phyloP scores from a whole-genome alignment of 179 eudicot species.

The Amaranthus tricolor region DNA sequence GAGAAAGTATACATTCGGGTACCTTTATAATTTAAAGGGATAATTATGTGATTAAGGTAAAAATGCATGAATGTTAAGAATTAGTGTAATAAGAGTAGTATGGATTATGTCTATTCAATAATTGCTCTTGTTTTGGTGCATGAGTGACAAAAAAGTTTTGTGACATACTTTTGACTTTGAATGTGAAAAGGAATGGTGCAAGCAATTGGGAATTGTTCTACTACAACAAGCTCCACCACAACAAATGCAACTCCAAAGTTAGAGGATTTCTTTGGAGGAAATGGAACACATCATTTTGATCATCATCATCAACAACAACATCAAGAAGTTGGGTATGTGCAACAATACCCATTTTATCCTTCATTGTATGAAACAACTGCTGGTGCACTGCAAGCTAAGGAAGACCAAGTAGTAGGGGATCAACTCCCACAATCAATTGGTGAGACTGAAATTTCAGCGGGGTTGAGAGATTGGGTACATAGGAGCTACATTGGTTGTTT shows the following conservation, averaged over 20 bases:
- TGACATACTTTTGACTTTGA: slow-evolving; percentile 14
- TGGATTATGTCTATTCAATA: no score
- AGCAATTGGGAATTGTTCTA: slow-evolving; percentile 23
- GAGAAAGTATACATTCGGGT: no score
- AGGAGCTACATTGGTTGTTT: slow-evolving; percentile 23
- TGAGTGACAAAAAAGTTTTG: not conserved
- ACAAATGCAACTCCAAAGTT: slow-evolving; percentile 32
- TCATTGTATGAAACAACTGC: slow-evolving; percentile 16
- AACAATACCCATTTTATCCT: slow-evolving; percentile 36
- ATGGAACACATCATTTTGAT: slow-evolving; percentile 24
- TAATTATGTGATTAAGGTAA: no score
- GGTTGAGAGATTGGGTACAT: slow-evolving; percentile 29
- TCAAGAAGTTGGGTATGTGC: slow-evolving; percentile 6
- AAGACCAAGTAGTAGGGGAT: slow-evolving; percentile 12
- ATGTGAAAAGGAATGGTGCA: slow-evolving; percentile 31
- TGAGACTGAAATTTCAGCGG: slow-evolving; percentile 19
- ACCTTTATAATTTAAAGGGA: no score
- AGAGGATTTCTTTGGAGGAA: slow-evolving; percentile 37
- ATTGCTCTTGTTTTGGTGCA: no score
- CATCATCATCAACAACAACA: slow-evolving; percentile 17
- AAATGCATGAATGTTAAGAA: no score
- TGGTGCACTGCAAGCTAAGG: slow-evolving; percentile 26
- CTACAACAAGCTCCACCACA: slow-evolving; percentile 15
- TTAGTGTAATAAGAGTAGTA: no score
- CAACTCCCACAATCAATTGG: slow-evolving; percentile 6